Evolutionary conservation across 192 early-diverging fungal species (phyloP).

Genomic region (Umbelopsis sp.): DNA sequence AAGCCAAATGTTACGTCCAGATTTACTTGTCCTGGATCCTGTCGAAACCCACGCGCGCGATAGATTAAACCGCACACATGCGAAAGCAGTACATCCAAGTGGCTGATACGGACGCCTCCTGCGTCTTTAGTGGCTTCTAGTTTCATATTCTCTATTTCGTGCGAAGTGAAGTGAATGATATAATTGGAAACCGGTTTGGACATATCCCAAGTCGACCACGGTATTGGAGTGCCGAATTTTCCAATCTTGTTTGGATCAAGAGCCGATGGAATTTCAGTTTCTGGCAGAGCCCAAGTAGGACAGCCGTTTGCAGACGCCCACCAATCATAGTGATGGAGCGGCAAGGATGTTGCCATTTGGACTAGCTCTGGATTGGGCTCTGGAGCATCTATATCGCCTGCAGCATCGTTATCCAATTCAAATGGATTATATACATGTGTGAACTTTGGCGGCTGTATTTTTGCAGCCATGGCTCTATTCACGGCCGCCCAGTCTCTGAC

Average conservation of each 20-base stretch:
- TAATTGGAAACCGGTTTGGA: neutral
- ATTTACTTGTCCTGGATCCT: neutral
- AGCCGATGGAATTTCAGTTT: neutral
- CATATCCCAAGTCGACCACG: slow-evolving; percentile 8
- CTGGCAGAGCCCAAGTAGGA: neutral
- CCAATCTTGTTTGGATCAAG: neutral
- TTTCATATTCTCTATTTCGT: slow-evolving; percentile 12
- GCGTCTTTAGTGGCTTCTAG: neutral
- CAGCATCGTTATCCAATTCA: neutral
- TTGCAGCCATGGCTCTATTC: neutral
- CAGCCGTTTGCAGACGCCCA: slow-evolving; percentile 16
- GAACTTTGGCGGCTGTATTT: neutral
- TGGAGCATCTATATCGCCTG: neutral
- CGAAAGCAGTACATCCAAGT: slow-evolving; percentile 5
- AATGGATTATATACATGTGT: neutral
- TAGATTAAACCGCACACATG: neutral
- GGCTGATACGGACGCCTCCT: neutral
- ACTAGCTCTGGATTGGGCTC: neutral
- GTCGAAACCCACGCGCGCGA: neutral
- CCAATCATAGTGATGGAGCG: slow-evolving; percentile 13
- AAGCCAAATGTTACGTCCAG: slow-evolving; percentile 16
- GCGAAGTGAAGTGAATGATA: neutral
- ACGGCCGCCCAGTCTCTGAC: neutral
- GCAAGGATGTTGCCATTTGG: neutral
- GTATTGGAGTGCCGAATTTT: neutral